Base-by-base conservation (phyloP, 768 basidiomycete genomes). In the Hericium coralloides region DNA sequence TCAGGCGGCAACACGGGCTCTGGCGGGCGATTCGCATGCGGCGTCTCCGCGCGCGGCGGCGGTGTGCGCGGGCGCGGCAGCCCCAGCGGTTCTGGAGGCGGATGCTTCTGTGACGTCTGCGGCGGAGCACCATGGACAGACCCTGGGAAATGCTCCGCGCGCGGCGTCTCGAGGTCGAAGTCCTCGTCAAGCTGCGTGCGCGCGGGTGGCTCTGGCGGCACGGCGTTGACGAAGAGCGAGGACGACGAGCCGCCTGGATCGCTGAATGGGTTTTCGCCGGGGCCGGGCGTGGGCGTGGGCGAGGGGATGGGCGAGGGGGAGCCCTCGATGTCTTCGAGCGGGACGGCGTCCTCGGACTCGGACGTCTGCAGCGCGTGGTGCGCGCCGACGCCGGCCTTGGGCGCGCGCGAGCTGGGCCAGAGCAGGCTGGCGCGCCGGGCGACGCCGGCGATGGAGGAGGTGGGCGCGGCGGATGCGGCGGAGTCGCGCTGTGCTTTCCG, bases 401-500 rank as follows among this genome's bases (percentile, higher is more conserved):
- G 22, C 68, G 65, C 8, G 71, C 63, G 54, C 71, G 71, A 26
- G 20, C 56, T 69, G 3, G 79, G 66, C 78, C 84, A 83, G 3
- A 90, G 72, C 22, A 77, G 69, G 62, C 78, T 80, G 12, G 87
- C 83, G 26, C 80, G 78, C 52, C 77, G 77, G 37, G 82, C 78
- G 57, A 88, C 76, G 57, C 79, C 78, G 20, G 73, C 70, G 39
- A 89, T 68, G n/a, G 87, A 63, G 3, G 86, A 82, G 4, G 77
- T 64, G 18, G 63, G 48, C 10, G 67, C 45, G 23, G 62, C 38
- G 18, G 65, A 60, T 18, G 69, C 61, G 5, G 63, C 12, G 2
- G 85, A 83, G 56, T 83, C 85, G 55, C 90, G 79, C 3, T 80
- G 84, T 38, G 79, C 77, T 70, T 84, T 91, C 72, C 90, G 80